Base-by-base conservation (phyloP, 768 basidiomycete species). In the Strobilomyces dryophilus region DNA sequence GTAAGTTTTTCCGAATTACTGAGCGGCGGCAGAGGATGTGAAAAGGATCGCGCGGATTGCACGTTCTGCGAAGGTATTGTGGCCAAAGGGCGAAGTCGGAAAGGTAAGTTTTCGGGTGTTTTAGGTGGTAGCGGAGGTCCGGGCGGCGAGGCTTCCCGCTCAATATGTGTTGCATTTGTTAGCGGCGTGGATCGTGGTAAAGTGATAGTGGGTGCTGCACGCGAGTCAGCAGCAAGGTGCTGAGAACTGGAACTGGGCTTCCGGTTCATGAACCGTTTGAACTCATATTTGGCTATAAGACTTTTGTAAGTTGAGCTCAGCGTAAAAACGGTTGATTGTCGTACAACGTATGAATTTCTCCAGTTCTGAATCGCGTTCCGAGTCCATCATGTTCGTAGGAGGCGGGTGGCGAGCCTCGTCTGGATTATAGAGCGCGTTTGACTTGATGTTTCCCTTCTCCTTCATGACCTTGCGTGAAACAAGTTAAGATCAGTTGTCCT, bases 281-380 rank as follows among this genome's bases (percentile, higher is more conserved):
- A 86, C 62, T 94, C 82, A 55, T 92, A 92, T 67, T 92, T 92
- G 8, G 81, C 89, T 90, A 58, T n/a, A 52, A 44, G n/a, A 24
- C 26, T 21, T 4, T 27, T 36, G 27, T 47, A 15, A 49, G 36
- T 24, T 26, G 34, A 45, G 12, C 15, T 18, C 18, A 8, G 24
- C 24, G 14, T 6, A 17, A 43, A 24, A 44, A 4, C 5, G 26
- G 18, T 9, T 31, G 21, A 32, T 43, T 49, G 48, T 52, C 69
- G 75, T 80, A 89, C 89, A 76, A 53, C 95, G 82, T 55, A 98
- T 94, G 73, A 84, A 97, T 63, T 82, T 84, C 69, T 98, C 95
- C 41, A 98, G 79, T 55, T 98, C 94, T 44, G 88, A 87, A 64
- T 95, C 92, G 29, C 93, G 78, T 61, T 89, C 89, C 1, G 79